phyloP scores from a whole-genome alignment of 805 yeast genomes.

The Teunomyces pallodes region DNA sequence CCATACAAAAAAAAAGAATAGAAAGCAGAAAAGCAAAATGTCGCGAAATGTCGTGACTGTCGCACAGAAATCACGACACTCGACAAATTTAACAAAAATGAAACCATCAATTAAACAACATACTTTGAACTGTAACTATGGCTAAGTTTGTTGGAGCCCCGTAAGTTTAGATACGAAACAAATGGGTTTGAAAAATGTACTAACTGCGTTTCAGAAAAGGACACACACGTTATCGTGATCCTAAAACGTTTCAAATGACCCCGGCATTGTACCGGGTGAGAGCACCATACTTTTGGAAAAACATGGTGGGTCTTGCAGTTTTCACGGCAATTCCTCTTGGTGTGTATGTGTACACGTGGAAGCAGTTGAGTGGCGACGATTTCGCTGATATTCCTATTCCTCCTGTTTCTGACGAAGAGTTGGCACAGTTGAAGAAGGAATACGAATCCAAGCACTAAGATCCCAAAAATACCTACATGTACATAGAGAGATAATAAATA shows the following conservation, averaged over 20 bases:
- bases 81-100: neutral
- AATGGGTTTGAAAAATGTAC: neutral
- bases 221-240: conserved; percentile 51
- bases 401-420: conserved; percentile 77
- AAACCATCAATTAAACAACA: neutral
- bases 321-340: conserved; percentile 66
- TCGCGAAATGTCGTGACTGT: neutral
- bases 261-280: conserved; percentile 93
- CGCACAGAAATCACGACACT: neutral
- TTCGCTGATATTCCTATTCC: conserved; percentile 93
- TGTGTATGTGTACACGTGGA: conserved; percentile 64
- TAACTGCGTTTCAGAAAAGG: conserved; percentile 31
- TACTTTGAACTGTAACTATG: conserved; percentile 5
- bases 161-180: conserved; percentile 9
- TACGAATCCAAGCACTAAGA: conserved; percentile 44
- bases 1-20: neutral
- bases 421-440: conserved; percentile 68
- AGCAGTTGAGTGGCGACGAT: conserved; percentile 70
- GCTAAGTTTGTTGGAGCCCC: conserved; percentile 16
- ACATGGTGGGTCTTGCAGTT: conserved; percentile 58
- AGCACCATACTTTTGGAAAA: conserved; percentile 78
- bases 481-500: conserved; percentile 5
- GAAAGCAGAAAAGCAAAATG: neutral
- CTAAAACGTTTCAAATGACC: conserved; percentile 78
- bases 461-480: conserved; percentile 16